Evolutionary conservation across 148 eudicot genomes (phyloP).

Genomic region (Amaranthus palmeri): DNA sequence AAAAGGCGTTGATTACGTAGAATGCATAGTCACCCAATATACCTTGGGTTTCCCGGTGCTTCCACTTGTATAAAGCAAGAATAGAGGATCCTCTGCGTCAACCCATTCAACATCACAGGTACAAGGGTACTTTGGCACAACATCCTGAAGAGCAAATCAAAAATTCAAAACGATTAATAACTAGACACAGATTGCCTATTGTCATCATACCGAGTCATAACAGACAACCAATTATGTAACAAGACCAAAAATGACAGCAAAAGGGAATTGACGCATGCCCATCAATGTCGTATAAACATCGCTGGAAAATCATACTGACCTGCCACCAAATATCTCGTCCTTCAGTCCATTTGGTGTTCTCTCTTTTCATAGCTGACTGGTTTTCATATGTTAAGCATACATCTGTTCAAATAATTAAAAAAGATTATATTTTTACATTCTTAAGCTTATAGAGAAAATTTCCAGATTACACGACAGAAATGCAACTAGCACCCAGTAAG

Average conservation of each 20-base stretch:
- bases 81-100: conserved; percentile 93
- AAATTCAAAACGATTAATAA: neutral
- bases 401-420: conserved; percentile 46
- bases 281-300: no score
- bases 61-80: conserved; percentile 94
- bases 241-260: neutral
- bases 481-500: neutral
- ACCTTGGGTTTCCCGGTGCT: conserved; percentile 99
- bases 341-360: conserved; percentile 69
- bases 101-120: conserved; percentile 92
- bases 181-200: neutral
- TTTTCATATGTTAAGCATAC: conserved; percentile 84
- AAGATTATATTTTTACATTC: neutral
- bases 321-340: conserved; percentile 98
- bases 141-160: conserved; percentile 53
- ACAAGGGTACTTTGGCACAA: conserved; percentile 64
- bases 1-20: conserved; percentile 5
- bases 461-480: neutral
- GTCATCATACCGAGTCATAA: neutral
- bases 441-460: neutral
- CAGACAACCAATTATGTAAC: neutral
- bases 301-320: conserved; percentile 39
- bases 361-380: conserved; percentile 66
- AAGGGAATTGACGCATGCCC: no score
- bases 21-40: conserved; percentile 11